Conservation (phyloP, 345 rosid species). For the Mercurialis annua region DNA sequence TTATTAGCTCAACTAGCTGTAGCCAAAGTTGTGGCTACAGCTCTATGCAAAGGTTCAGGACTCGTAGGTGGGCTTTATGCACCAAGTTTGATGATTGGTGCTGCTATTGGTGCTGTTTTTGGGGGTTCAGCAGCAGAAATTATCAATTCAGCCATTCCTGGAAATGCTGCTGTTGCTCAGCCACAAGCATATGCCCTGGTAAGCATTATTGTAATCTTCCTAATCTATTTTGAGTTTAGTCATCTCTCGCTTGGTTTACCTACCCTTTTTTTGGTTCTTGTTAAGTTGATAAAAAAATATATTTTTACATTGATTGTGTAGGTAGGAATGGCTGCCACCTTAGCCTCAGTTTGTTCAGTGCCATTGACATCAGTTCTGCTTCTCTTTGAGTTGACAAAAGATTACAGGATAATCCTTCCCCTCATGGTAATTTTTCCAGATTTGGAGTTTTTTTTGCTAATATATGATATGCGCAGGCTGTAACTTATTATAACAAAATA, state of each 20-base stretch:
- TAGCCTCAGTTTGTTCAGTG: conserved; percentile 97
- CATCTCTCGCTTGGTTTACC: not conserved
- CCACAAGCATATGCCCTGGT: conserved; percentile 99
- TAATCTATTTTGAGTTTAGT: not conserved
- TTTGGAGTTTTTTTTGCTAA: conserved; percentile 14
- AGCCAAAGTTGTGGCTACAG: conserved; percentile 95
- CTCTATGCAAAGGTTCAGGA: conserved; percentile 94
- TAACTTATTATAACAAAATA: conserved; percentile 2
- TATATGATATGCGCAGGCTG: not conserved
- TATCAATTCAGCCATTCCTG: conserved; percentile 89
- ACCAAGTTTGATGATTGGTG: conserved; percentile 98
- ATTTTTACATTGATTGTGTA: conserved; percentile 39
- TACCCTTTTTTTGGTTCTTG: conserved; percentile 5
- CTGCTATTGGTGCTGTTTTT: conserved; percentile 97
- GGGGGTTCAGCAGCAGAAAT: conserved; percentile 92
- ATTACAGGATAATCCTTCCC: conserved; percentile 94
- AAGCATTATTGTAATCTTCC: conserved; percentile 5
- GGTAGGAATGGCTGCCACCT: conserved; percentile 99
- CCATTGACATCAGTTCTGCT: conserved; percentile 95
- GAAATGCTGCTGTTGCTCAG: conserved; percentile 95
- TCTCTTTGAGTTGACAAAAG: conserved; percentile 90
- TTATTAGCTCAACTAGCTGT: conserved; percentile 83
- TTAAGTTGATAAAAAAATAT: conserved; percentile 19
- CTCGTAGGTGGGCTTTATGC: conserved; percentile 98
- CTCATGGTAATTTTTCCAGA: conserved; percentile 68